phyloP scores from a whole-genome alignment of 345 rosid genomes.

The Salix udensis region DNA sequence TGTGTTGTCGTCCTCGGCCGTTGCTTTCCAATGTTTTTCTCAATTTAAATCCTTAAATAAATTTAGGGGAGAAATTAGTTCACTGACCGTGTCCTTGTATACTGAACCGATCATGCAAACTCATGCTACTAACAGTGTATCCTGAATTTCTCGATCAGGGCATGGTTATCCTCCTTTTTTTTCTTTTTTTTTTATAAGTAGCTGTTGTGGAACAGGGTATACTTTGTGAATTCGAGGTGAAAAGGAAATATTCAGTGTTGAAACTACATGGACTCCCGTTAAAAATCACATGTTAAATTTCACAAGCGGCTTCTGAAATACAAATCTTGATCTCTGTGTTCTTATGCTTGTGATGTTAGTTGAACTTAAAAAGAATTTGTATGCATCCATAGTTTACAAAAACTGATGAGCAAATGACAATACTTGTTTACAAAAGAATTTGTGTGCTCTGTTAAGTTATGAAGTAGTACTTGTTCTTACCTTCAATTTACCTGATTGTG shows the following conservation, averaged over 20 bases:
- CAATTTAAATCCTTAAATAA: too few species aligned
- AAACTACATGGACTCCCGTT: too few species aligned
- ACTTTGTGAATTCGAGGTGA: not conserved
- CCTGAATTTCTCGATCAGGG: not conserved
- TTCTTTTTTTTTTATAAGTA: not conserved
- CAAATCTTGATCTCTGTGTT: not conserved
- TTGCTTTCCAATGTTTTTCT: not conserved
- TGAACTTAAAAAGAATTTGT: not conserved
- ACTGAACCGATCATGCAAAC: not conserved
- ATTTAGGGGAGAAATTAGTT: not conserved
- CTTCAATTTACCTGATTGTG: not conserved
- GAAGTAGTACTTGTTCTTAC: not conserved
- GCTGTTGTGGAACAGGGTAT: not conserved
- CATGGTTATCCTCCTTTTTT: not conserved
- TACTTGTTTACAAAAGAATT: not conserved
- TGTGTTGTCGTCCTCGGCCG: not conserved
- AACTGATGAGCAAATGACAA: not conserved
- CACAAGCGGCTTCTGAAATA: not conserved
- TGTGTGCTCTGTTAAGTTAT: not conserved
- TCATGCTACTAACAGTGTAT: not conserved
- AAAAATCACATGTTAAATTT: not conserved
- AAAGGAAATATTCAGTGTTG: not conserved
- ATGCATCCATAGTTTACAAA: not conserved
- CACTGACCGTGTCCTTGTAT: not conserved
- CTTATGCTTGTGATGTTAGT: not conserved